Evolutionary conservation across 805 yeast genomes (phyloP), one percentile per base, ranked within the genome.

Genomic region (Candida maltosa): DNA sequence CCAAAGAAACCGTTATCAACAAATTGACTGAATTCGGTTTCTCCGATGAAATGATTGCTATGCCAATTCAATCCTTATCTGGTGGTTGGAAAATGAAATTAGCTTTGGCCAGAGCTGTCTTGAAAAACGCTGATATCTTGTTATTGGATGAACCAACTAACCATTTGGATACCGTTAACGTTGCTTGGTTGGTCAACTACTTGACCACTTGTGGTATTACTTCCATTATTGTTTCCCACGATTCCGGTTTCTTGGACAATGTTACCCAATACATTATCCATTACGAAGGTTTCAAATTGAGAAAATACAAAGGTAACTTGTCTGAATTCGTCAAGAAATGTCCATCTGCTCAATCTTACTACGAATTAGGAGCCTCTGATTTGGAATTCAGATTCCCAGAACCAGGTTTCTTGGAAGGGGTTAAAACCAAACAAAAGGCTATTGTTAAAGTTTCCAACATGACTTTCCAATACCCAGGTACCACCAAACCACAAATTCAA

Each of bases 1-100:
- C n/a, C n/a, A 73, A 69, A 40, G 82, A 76, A 6, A 91, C 83
- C 37, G 87, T 91, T 54, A 62, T 94, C 11, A 56, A 54, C 1
- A 96, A 96, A 18, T 73, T 91, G 41, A 79, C 68, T 30, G 78
- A 77, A 33, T 97, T 91, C 60, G 97, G 97, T 2, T 91, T 91
- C 62, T 82, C 93, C 47, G 93, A 83, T 38, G 91, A 82, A 56
- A 80, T 96, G 69, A 77, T 95, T 59, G 75, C 76, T 20, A 97
- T 89, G 66, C 76, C 86, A 31, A 96, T 93, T 39, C 96, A 96
- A 26, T 86, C 97, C 2, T 70, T 91, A 40, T 87, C 96, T 29
- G 98, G 98, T 64, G 98, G 98, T 62, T 91, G 98, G 98, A 93
- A 93, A 68, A 91, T 91, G 98, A 91, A 91, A 69, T 76, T 91